Percentiles rank a stretch among this genome's conserved stretches.
Evolutionary conservation across 345 rosid genomes (phyloP).

Genomic region (Litchi chinensis): DNA sequence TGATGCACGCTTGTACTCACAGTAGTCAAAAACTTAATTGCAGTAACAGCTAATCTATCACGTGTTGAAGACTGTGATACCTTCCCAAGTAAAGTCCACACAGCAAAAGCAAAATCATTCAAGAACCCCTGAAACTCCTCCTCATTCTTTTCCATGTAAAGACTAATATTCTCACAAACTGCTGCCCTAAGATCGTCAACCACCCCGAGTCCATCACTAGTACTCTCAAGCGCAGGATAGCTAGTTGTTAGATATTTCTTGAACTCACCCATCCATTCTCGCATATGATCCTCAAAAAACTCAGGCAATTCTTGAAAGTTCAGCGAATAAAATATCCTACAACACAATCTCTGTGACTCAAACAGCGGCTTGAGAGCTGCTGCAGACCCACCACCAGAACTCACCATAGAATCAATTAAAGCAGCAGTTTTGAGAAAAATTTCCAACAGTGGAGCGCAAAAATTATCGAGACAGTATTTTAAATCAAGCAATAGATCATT

Average conservation of each 20-base stretch:
- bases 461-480: conserved; percentile 77
- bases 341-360: conserved; percentile 86
- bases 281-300: conserved; percentile 96
- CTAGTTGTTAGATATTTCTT: conserved; percentile 62
- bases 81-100: conserved; percentile 82
- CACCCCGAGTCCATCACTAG: conserved; percentile 49
- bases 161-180: conserved; percentile 90
- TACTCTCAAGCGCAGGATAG: conserved; percentile 65
- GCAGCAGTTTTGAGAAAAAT: conserved; percentile 65
- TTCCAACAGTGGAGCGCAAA: conserved; percentile 70
- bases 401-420: conserved; percentile 57
- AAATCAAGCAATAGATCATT: conserved; percentile 77
- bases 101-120: conserved; percentile 75
- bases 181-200: conserved; percentile 85
- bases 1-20: conserved; percentile 97
- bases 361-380: conserved; percentile 57
- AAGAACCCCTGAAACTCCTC: conserved; percentile 80
- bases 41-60: conserved; percentile 80
- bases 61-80: conserved; percentile 74
- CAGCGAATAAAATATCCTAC: conserved; percentile 81
- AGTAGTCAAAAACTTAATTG: conserved; percentile 92
- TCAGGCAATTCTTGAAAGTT: conserved; percentile 93
- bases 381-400: conserved; percentile 51
- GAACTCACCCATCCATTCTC: conserved; percentile 91
- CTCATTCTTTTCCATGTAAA: conserved; percentile 94